phyloP scores from a whole-genome alignment of 2,329 filamentous ascomycete species.

The Diaporthe sp. region DNA sequence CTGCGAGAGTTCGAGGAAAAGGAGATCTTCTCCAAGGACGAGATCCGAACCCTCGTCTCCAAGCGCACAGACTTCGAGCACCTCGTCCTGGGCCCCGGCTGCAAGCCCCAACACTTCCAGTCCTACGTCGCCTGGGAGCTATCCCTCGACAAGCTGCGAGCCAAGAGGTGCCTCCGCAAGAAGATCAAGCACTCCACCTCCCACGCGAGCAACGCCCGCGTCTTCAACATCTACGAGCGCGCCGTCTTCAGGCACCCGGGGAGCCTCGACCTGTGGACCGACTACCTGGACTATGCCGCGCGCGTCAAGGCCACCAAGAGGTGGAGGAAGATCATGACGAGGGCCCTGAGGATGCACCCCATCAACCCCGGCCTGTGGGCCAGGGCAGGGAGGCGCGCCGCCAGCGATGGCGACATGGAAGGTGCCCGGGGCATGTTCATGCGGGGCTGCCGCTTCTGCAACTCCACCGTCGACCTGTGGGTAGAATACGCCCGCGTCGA shows the following conservation, averaged over 20 bases:
- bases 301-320: constrained; percentile 76
- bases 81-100: constrained; percentile 85
- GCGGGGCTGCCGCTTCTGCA: constrained; percentile 91
- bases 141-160: constrained; percentile 80
- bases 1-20: constrained; percentile 93
- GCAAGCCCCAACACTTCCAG: constrained; percentile 82
- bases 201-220: constrained; percentile 82
- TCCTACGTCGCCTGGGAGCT: constrained; percentile 84
- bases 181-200: constrained; percentile 79
- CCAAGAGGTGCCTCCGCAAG: constrained; percentile 86
- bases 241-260: constrained; percentile 88
- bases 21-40: constrained; percentile 90
- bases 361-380: constrained; percentile 88
- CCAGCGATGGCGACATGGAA: constrained; percentile 87
- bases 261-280: constrained; percentile 86
- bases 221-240: constrained; percentile 91
- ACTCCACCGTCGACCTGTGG: constrained; percentile 81
- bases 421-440: constrained; percentile 88
- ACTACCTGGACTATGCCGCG: constrained; percentile 87
- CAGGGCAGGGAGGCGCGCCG: constrained; percentile 83
- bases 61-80: constrained; percentile 96
- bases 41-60: constrained; percentile 89
- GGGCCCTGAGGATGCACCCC: constrained; percentile 87
- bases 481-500: constrained; percentile 91
- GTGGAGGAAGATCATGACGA: constrained; percentile 74